phyloP scores from a whole-genome alignment of 2,329 filamentous ascomycete genomes.

The Plenodomus lindquistii region DNA sequence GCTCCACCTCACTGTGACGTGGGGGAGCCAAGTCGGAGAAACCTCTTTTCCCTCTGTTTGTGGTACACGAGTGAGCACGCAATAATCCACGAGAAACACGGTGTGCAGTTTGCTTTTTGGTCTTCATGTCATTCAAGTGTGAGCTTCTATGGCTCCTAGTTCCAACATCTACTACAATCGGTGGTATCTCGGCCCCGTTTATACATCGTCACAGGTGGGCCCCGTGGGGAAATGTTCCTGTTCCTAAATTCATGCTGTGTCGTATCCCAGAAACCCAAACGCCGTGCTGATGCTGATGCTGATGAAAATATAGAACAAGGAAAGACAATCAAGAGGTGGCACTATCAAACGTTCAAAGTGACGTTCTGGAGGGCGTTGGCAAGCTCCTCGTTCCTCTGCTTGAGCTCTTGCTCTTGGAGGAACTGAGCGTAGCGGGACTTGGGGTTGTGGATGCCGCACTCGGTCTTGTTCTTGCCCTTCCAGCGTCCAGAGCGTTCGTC shows the following conservation, averaged over 20 bases:
- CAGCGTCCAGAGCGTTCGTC: conserved; percentile 95
- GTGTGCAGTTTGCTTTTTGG: not conserved
- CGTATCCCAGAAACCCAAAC: conserved; percentile 34
- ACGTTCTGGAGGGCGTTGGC: conserved; percentile 37
- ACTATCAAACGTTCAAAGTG: conserved; percentile 25
- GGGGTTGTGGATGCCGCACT: conserved; percentile 99
- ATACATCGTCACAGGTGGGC: not conserved
- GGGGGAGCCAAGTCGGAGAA: conserved; percentile 8
- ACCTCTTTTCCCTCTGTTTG: not conserved
- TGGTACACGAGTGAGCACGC: not conserved
- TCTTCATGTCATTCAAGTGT: conserved; percentile 9
- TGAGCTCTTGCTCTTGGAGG: conserved; percentile 71
- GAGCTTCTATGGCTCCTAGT: conserved; percentile 15
- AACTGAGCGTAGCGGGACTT: conserved; percentile 90
- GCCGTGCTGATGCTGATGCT: conserved; percentile 47
- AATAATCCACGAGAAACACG: not conserved
- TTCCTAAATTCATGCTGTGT: conserved; percentile 14
- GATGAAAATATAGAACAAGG: conserved; percentile 20
- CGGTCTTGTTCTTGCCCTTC: conserved; percentile 95
- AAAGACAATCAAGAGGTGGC: conserved; percentile 10
- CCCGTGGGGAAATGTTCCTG: not conserved
- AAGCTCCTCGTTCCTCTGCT: conserved; percentile 51
- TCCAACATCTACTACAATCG: conserved; percentile 8
- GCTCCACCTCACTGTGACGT: conserved; percentile 9
- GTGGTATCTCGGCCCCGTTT: conserved; percentile 1